Base-by-base conservation (phyloP, 768 basidiomycete species). In the Tricholoma terreum region DNA sequence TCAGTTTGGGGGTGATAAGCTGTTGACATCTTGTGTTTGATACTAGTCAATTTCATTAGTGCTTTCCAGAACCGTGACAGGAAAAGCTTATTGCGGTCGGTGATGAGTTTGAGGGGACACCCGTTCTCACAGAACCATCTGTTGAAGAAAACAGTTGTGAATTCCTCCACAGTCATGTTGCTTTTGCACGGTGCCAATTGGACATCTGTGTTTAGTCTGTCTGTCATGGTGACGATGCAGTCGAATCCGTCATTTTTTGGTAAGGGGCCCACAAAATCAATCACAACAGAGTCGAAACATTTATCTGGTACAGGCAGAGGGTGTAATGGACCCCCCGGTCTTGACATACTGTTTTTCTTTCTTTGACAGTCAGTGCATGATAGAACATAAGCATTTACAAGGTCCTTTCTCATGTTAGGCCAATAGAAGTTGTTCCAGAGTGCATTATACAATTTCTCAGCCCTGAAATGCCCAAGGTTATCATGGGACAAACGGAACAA, bases 71-170 rank as follows among this genome's bases (percentile, higher is more conserved):
- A 75, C 0, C 19, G 4, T 3, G 67, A 69, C 1, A 71, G 59
- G 50, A 74, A 75, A n/a, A 72, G 56, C 50, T 71, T 65, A 40
- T 75, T 71, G 6, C 71, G 52, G 59, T 79, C 72, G 0, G 53
- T 63, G 1, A 75, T 62, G 9, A 78, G 67, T 1, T 63, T 34
- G 0, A 49, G 5, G 0, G 71, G 75, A 1, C 75, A 31, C 0
- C 74, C 70, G 57, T 70, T 69, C 56, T 72, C 61, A 45, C 67
- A 67, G 55, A 69, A 69, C 67, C 66, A 68, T 11, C 65, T 14
- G 19, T 65, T 58, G 40, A 72, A 71, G 43, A 69, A 68, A 1
- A 70, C 10, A 0, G 55, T 21, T 0, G 68, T 71, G 9, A 67
- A 54, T 12, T 67, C 55, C 30, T 66, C 61, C 0, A 63, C 68